These are phyloP conservation scores for Camelina neglecta DNA, from an alignment of 345 rosid genomes.

Conservation along the genomic window DNA sequence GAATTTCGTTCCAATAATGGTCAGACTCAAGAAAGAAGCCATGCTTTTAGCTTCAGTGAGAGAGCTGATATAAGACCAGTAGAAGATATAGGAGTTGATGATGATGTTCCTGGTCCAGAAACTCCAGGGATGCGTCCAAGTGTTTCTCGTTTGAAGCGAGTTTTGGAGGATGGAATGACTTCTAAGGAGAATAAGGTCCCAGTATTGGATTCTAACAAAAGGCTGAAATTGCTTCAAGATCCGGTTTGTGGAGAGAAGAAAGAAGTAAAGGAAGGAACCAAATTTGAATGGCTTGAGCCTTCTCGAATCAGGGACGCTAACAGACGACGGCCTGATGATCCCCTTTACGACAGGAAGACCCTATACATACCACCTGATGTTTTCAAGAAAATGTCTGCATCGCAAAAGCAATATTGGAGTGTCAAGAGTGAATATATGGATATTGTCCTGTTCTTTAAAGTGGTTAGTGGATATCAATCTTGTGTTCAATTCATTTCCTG, in stretches of 20 bases:
- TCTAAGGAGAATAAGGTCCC: conserved; percentile 41
- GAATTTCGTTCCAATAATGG: conserved; percentile 33
- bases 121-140: conserved; percentile 70
- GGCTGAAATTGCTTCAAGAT: conserved; percentile 58
- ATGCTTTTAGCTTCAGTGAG: conserved; percentile 34
- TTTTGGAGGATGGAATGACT: conserved; percentile 55
- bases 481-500: conserved; percentile 3
- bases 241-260: conserved; percentile 48
- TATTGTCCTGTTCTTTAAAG: conserved; percentile 91
- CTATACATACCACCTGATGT: conserved; percentile 77
- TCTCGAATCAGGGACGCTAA: conserved; percentile 71
- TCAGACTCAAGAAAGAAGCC: conserved; percentile 42
- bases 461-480: conserved; percentile 61
- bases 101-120: conserved; percentile 66
- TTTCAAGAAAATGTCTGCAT: conserved; percentile 82
- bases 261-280: conserved; percentile 56
- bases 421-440: conserved; percentile 90
- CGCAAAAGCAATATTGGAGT: conserved; percentile 93
- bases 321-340: conserved; percentile 78
- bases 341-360: conserved; percentile 79
- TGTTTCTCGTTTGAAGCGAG: conserved; percentile 70
- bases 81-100: conserved; percentile 36
- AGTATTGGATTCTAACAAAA: conserved; percentile 57
- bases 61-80: conserved; percentile 33
- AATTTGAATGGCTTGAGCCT: conserved; percentile 94